Percentiles rank a stretch among this genome's conserved stretches.
Evolutionary conservation across 129 eudicot genomes (phyloP).

Genomic region (Chrysanthemum makinoi): DNA sequence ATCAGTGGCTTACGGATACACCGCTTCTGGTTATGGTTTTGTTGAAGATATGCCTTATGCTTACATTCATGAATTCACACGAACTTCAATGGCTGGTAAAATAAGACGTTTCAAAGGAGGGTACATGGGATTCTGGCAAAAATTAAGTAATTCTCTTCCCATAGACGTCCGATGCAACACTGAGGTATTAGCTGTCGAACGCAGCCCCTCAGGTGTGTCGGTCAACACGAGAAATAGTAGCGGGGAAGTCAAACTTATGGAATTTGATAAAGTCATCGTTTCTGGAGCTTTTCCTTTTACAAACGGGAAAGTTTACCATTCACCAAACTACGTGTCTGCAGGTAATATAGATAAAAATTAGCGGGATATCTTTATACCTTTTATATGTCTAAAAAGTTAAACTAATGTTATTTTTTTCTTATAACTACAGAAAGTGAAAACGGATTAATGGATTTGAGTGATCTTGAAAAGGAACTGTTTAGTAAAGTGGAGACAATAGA

Average conservation of each 20-base stretch:
- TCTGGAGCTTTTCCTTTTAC: conserved; percentile 75
- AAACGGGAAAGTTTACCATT: conserved; percentile 63
- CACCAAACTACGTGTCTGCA: conserved; percentile 39
- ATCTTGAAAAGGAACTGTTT: conserved; percentile 67
- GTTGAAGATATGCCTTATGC: conserved; percentile 92
- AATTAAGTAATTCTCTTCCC: conserved; percentile 56
- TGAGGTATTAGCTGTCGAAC: conserved; percentile 54
- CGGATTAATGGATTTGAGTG: conserved; percentile 52
- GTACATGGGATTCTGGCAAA: conserved; percentile 68
- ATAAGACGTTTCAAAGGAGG: conserved; percentile 77
- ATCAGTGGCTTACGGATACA: conserved; percentile 73
- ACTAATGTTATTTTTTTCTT: conserved; percentile 7
- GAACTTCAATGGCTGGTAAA: conserved; percentile 91
- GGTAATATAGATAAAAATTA: conserved; percentile 31
- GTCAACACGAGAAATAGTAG: conserved; percentile 34
- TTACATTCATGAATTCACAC: conserved; percentile 80
- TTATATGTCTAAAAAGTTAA: not conserved
- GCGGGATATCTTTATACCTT: not conserved
- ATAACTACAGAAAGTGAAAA: conserved; percentile 42
- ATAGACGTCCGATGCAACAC: conserved; percentile 57
- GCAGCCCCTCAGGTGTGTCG: conserved; percentile 41
- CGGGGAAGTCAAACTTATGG: conserved; percentile 43
- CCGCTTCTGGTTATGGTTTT: conserved; percentile 83
- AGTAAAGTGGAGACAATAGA: conserved; percentile 69
- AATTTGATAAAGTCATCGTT: conserved; percentile 66